Evolutionary conservation across 352 stramenopile genomes (phyloP), one percentile per base, ranked within the genome.

Genomic region (Globisporangium solare): DNA sequence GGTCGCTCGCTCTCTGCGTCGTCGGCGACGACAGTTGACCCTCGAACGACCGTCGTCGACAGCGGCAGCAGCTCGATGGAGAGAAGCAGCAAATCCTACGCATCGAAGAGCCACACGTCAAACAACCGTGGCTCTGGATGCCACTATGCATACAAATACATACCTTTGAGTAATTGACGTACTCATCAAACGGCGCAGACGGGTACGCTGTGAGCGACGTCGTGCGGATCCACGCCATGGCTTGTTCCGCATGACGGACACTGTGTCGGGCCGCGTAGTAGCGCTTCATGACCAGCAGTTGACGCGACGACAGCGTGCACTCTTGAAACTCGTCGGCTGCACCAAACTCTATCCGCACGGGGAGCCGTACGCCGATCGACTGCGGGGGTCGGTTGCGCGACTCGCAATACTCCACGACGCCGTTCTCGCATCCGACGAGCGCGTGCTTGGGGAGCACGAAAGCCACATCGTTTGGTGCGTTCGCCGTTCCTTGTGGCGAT

Each of bases 371-470:
- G 2, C 54, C 54, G 0, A 54, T 21, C 0, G 54, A 17, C 4
- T 42, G 37, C 3, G 54, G 54, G n/a, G 24, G 32, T 6, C 54
- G 35, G 11, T 7, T 8, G 1, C 31, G n/a, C 13, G 15, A 6
- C 5, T 40, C 20, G 10, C 46, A 54, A n/a, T 21, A 42, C 2
- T 18, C 45, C 2, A 54, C 12, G 18, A 60, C 32, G 0, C 21
- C 35, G 5, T 15, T 11, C 11, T 54, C 54, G n/a, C 54, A 60
- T 6, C 54, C 54, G 8, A 22, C 54, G 46, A 60, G n/a, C 35
- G 54, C 54, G 46, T 54, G 35, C 35, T 54, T 53, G 18, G 54
- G 54, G 15, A 60, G 22, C 35, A 60, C 54, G 27, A 60, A 60
- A 6, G 11, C 20, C 5, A 60, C 32, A 11, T 54, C 54, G 24